Conservation (phyloP, 352 stramenopile species). For the Phytophthora kernoviae region DNA sequence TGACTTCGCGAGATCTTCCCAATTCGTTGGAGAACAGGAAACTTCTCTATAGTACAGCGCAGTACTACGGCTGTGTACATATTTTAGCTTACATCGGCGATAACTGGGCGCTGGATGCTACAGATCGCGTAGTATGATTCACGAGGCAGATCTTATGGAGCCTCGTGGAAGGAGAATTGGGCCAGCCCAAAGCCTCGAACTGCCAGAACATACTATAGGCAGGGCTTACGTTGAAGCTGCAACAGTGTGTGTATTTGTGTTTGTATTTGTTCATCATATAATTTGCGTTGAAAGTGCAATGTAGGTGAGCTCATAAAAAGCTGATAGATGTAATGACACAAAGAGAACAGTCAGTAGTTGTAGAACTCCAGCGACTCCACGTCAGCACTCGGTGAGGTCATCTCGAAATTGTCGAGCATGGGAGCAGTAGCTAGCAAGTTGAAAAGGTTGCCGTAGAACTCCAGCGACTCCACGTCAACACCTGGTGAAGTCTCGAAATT, state of each 20-base stretch:
- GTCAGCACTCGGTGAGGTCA: constrained; percentile 11
- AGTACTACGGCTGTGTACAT: constrained; percentile 28
- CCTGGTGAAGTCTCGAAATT: constrained; percentile 14
- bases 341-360: constrained; percentile 2
- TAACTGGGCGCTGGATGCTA: constrained; percentile 7
- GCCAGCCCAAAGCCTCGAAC: neutral
- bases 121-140: constrained; percentile 10
- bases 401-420: constrained; percentile 26
- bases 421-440: constrained; percentile 11
- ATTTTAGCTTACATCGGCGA: constrained; percentile 16
- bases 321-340: constrained; percentile 3
- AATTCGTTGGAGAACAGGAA: constrained; percentile 2
- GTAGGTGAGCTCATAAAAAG: constrained; percentile 10
- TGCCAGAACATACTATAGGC: no score
- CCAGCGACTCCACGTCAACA: no score
- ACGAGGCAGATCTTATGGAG: no score
- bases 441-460: no score
- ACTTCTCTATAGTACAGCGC: constrained; percentile 17
- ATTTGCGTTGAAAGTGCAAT: neutral
- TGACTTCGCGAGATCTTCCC: constrained; percentile 25
- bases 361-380: constrained; percentile 26
- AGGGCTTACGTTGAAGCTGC: no score
- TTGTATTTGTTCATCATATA: neutral
- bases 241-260: neutral
- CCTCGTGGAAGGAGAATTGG: no score